Conservation (phyloP, 2,329 filamentous ascomycete species). For the Cladosporium sp. region DNA sequence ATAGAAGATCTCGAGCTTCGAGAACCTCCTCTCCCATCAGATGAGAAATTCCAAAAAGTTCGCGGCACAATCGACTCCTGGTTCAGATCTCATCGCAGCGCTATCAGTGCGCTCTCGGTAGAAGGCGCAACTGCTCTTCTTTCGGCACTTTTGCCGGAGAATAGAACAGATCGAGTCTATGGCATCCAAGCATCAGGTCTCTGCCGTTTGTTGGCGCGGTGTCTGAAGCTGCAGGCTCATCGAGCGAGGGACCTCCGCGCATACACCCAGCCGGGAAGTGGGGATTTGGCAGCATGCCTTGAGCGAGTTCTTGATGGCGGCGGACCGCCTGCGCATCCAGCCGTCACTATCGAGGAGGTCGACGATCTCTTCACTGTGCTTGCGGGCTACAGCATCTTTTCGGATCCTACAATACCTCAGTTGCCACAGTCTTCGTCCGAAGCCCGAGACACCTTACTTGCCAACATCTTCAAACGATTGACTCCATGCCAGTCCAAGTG, state of each 20-base stretch:
- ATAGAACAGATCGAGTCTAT: conserved; percentile 74
- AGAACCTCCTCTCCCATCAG: conserved; percentile 38
- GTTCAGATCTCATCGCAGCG: conserved; percentile 61
- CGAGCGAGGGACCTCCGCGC: conserved; percentile 58
- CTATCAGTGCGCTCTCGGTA: conserved; percentile 55
- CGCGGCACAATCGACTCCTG: conserved; percentile 54
- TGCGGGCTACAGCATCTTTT: conserved; percentile 67
- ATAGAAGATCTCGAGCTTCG: conserved; percentile 51
- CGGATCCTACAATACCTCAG: conserved; percentile 55
- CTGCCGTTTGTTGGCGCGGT: conserved; percentile 62
- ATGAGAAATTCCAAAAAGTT: conserved; percentile 23
- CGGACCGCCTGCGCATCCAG: conserved; percentile 35
- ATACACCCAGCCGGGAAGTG: conserved; percentile 56
- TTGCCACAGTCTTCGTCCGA: conserved; percentile 22
- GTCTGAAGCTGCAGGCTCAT: conserved; percentile 60
- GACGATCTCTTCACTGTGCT: conserved; percentile 62
- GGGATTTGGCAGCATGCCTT: conserved; percentile 70
- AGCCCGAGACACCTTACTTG: conserved; percentile 46
- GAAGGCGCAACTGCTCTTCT: conserved; percentile 60
- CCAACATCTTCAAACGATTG: conserved; percentile 56
- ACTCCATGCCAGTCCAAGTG: conserved; percentile 75
- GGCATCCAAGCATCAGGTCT: conserved; percentile 60
- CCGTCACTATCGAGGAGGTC: conserved; percentile 67
- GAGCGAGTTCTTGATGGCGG: conserved; percentile 60
- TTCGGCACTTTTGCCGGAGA: conserved; percentile 72